Evolutionary conservation across 1,284 basidiomycete species (phyloP), one percentile per base, ranked within the genome.

Genomic region (Salmacisia buchloeana): DNA sequence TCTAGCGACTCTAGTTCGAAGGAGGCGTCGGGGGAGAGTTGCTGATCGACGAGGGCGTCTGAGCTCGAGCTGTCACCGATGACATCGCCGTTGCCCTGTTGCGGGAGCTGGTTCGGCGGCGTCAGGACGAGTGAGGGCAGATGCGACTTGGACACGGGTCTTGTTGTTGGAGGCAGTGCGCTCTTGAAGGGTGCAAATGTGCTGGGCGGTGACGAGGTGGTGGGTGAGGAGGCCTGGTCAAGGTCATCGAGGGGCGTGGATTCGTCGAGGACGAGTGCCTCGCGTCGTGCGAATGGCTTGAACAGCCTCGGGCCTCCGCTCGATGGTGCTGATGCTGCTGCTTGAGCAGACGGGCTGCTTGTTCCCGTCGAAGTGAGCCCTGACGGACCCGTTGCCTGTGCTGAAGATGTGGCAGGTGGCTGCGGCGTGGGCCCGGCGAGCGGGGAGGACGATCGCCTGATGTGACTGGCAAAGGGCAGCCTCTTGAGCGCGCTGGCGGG

Each of bases 1-100:
- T 54, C 49, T 9, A 54, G 49, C 12, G 49, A 54, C 34, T 54
- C 49, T 27, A 54, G 49, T 18, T 54, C 49, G 27, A 54, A 54
- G 7, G 49, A 54, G 25, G 49, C 49, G 29, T 54, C 49, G 31
- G 49, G 27, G 29, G 49, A 54, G 25, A 54, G 49, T 12, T 54
- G 49, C 27, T 54, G 49, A 13, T 7, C 27, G 29, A 4, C 18
- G 23, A 5, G 18, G 18, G 39, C 18, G 6, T 43, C 18, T 6
- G 39, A 15, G 18, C 18, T 43, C 39, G 39, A 43, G 18, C 49
- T 34, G 31, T 31, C 3, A 31, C 12, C 29, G 15, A 31, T 3
- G 29, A 33, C 33, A 12, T 10, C 27, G 23, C 27, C 13, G 49
- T 9, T 15, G 18, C n/a, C n/a, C n/a, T 38, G 36, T 38, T 38